These are phyloP conservation scores for Cladosporium cucumerinum DNA, from an alignment of 2,329 filamentous ascomycete genomes.

Conservation along the genomic window DNA sequence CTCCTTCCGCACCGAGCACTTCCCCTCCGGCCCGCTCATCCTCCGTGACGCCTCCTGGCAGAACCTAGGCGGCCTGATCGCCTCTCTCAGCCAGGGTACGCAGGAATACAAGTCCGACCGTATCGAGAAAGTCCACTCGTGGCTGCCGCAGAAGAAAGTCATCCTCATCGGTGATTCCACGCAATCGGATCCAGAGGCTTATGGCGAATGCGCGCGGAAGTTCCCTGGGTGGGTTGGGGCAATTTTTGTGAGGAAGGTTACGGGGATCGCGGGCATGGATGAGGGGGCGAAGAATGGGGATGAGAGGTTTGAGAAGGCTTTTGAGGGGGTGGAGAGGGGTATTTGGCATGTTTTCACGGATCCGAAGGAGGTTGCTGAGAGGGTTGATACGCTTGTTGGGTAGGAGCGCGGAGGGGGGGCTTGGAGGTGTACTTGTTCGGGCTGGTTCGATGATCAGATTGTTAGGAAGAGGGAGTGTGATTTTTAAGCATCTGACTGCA, in stretches of 20 bases:
- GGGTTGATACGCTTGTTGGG: conserved; percentile 33
- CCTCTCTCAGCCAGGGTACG: conserved; percentile 74
- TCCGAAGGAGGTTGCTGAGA: conserved; percentile 59
- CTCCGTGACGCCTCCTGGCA: conserved; percentile 84
- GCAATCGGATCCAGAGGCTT: conserved; percentile 86
- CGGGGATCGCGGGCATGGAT: conserved; percentile 67
- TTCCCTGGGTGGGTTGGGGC: conserved; percentile 74
- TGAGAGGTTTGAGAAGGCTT: conserved; percentile 77
- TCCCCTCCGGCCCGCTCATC: conserved; percentile 74
- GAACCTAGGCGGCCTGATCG: conserved; percentile 74
- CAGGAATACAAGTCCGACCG: conserved; percentile 81
- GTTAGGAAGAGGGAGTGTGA: not conserved
- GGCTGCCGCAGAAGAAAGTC: conserved; percentile 76
- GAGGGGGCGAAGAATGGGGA: conserved; percentile 66
- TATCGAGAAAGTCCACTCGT: conserved; percentile 72
- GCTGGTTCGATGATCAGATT: not conserved
- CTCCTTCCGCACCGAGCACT: conserved; percentile 67
- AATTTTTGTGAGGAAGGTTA: conserved; percentile 83
- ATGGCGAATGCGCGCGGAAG: conserved; percentile 70
- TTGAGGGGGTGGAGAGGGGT: conserved; percentile 65
- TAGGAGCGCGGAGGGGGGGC: not conserved
- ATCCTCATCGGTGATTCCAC: conserved; percentile 88
- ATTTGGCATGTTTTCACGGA: conserved; percentile 82
- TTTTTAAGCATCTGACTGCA: not conserved
- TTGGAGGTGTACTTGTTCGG: not conserved